Evolutionary conservation across 2,329 filamentous ascomycete species (phyloP).

Genomic region (Trichophyton verrucosum): DNA sequence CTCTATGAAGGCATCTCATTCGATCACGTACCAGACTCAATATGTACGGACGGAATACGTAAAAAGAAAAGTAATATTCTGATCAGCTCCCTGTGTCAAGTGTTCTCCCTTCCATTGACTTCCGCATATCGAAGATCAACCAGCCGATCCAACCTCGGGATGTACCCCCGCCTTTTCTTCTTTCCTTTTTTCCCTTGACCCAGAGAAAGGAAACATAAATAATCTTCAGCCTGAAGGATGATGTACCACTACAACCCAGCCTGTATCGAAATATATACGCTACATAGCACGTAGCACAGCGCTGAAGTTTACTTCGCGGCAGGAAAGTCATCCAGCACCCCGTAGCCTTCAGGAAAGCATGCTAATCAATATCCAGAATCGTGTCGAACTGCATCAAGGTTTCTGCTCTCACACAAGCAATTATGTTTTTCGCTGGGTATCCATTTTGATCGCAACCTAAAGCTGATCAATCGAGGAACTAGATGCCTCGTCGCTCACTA

Average conservation of each 20-base stretch:
- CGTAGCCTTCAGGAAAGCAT: not conserved
- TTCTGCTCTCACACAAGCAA: not conserved
- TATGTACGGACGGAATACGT: not conserved
- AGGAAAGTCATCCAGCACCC: not conserved
- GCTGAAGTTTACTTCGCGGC: not conserved
- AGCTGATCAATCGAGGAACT: not conserved
- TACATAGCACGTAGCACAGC: not conserved
- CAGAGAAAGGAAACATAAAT: not conserved
- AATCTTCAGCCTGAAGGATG: not conserved
- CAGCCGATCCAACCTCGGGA: not conserved
- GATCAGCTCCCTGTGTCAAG: not conserved
- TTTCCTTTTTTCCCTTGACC: not conserved
- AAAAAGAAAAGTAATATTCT: not conserved
- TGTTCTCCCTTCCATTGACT: not conserved
- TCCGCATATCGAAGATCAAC: not conserved
- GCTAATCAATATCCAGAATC: not conserved
- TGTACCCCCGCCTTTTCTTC: not conserved
- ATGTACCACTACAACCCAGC: not conserved
- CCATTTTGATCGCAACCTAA: not conserved
- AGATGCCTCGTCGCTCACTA: not conserved
- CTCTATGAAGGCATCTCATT: not conserved
- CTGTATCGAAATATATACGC: not conserved
- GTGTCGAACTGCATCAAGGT: not conserved
- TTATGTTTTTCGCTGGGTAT: not conserved
- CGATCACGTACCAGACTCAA: not conserved